Evolutionary conservation across 2,329 filamentous ascomycete species (phyloP).

Genomic region (Xylaria digitata): DNA sequence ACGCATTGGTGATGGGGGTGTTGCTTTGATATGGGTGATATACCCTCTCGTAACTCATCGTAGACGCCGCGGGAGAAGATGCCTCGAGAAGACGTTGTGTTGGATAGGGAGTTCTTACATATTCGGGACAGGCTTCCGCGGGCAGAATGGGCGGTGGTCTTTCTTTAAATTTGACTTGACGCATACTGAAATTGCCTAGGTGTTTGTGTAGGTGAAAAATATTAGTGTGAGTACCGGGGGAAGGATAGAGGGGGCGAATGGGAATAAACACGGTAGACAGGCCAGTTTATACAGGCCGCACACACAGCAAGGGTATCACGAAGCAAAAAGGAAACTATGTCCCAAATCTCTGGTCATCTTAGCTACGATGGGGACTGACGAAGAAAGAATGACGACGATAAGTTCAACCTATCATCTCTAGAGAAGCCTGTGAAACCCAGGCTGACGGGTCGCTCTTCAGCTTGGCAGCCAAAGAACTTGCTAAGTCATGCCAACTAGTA

Average conservation of each 20-base stretch:
- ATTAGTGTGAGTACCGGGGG: neutral
- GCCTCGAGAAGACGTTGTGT: neutral
- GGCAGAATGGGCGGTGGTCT: neutral
- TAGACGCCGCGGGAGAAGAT: neutral
- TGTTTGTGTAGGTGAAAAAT: neutral
- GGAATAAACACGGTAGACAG: neutral
- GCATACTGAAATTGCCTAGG: neutral
- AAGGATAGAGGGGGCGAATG: too few relatives aligned
- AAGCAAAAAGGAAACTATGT: neutral
- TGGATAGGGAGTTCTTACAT: conserved; percentile 9
- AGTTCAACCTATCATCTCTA: neutral
- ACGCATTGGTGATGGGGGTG: too few relatives aligned
- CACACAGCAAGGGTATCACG: neutral
- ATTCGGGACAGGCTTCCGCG: neutral
- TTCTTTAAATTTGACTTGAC: neutral
- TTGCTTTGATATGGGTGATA: neutral
- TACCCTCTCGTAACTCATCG: neutral
- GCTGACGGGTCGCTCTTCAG: neutral
- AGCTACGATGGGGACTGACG: neutral
- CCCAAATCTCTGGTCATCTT: neutral
- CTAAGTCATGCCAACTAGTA: neutral
- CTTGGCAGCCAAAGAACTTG: neutral
- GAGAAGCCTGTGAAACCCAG: neutral
- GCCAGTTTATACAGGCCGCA: neutral
- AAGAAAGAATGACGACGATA: neutral